Evolutionary conservation across 768 basidiomycete genomes (phyloP), one percentile per base, ranked within the genome.

Genomic region (Suillus paluster): DNA sequence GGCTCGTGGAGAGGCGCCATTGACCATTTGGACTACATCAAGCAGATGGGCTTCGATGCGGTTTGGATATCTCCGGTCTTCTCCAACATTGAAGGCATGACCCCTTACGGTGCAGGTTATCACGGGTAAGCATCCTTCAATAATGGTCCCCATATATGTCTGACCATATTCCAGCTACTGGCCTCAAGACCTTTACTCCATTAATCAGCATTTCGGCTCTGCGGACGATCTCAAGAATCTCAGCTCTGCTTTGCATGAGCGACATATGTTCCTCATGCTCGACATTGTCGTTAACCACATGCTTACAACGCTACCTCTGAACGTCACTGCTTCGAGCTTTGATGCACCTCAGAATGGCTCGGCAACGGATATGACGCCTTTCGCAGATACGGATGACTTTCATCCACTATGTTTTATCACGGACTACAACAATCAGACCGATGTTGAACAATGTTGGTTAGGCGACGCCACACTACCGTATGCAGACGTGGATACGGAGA

Each of bases 281-380:
- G 86, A 87, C 70, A 71, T 87, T 58, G 86, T 88, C 64, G 79
- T 88, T 63, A 87, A 88, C 67, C 86, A 88, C 68, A 79, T 88
- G 71, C 83, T 82, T 2, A 75, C 81, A 0, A 64, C 75, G 27
- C 52, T 59, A 62, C 65, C 72, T 48, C 63, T 71, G 60, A 68
- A 71, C 21, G 11, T 42, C 33, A 75, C 74, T 3, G 67, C 72
- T 1, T 60, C 71, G 27, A 45, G 63, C 50, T 62, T 75, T 23
- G 69, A 58, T 12, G 58, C 53, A 34, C 42, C 53, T 9, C 65
- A 69, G 17, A 21, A 67, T 15, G 55, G 53, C 19, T 33, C 30
- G n/a, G 63, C 66, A 1, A 75, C 68, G 17, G 63, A 48, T 3
- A 56, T 72, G 48, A 63, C 61, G 10, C 74, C 73, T 21, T 82